Percentiles rank a stretch among this genome's conserved stretches.
Conservation (phyloP, 495 filamentous ascomycete species). For the Hypoxylon trugodes region DNA sequence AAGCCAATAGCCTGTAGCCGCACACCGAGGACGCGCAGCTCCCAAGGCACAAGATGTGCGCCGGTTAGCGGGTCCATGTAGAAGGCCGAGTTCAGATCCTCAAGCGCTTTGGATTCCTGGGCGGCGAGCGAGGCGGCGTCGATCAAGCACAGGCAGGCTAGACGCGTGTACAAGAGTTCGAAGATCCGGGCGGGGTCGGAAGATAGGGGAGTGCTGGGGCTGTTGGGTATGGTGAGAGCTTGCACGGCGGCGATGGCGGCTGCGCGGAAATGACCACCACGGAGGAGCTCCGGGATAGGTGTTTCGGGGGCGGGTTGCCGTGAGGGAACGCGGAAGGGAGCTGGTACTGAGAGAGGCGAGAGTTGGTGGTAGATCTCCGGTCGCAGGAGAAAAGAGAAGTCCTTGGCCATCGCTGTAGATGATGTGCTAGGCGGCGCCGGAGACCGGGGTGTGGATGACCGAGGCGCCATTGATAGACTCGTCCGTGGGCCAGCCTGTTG, state of each 20-base stretch:
- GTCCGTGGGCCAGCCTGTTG: conserved; percentile 36
- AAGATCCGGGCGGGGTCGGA: conserved; percentile 71
- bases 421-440: conserved; percentile 33
- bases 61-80: conserved; percentile 62
- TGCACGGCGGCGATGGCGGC: conserved; percentile 77
- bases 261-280: conserved; percentile 70
- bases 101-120: conserved; percentile 83
- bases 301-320: conserved; percentile 56
- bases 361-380: conserved; percentile 85
- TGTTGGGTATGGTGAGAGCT: too few species aligned
- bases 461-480: conserved; percentile 19
- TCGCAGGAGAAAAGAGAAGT: conserved; percentile 80
- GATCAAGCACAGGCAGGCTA: conserved; percentile 81
- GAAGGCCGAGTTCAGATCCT: conserved; percentile 79
- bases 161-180: conserved; percentile 78
- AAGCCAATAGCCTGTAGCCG: conserved; percentile 85
- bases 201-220: conserved; percentile 53
- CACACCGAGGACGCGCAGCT: conserved; percentile 80
- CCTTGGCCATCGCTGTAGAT: conserved; percentile 63
- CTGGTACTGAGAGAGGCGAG: conserved; percentile 69
- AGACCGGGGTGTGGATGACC: conserved; percentile 7
- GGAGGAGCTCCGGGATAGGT: conserved; percentile 63
- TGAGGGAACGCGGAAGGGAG: conserved; percentile 63
- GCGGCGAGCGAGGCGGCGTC: conserved; percentile 75
- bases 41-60: conserved; percentile 82